Conservation (phyloP, 2,329 filamentous ascomycete genomes). For the Alternaria metachromatica region DNA sequence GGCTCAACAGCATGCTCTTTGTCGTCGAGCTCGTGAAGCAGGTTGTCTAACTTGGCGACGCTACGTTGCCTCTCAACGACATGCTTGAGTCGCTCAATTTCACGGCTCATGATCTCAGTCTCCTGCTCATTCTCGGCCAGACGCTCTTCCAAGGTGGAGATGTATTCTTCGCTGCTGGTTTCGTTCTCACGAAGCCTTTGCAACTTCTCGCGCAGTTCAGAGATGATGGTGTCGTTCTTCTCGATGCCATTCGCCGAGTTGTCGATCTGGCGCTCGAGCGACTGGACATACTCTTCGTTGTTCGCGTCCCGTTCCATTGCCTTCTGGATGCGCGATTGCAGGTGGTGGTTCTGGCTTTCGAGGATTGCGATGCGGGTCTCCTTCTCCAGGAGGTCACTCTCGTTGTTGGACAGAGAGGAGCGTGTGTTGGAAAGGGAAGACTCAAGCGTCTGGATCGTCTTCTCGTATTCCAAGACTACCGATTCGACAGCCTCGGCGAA, state of each 20-base stretch:
- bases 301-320: slow-evolving; percentile 88
- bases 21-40: slow-evolving; percentile 85
- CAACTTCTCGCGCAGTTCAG: slow-evolving; percentile 90
- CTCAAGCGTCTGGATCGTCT: slow-evolving; percentile 94
- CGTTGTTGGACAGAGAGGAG: slow-evolving; percentile 79
- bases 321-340: slow-evolving; percentile 90
- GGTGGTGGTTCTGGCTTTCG: slow-evolving; percentile 88
- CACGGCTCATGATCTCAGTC: slow-evolving; percentile 93
- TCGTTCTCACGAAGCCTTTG: slow-evolving; percentile 88
- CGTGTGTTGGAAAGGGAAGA: slow-evolving; percentile 89
- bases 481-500: slow-evolving; percentile 96
- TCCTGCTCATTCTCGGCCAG: slow-evolving; percentile 96
- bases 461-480: slow-evolving; percentile 96
- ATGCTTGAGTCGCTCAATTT: slow-evolving; percentile 91
- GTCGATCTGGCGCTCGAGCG: slow-evolving; percentile 88
- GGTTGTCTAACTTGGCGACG: slow-evolving; percentile 89
- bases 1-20: slow-evolving; percentile 41
- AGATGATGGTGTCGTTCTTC: slow-evolving; percentile 83
- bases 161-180: slow-evolving; percentile 90
- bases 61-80: slow-evolving; percentile 95
- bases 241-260: slow-evolving; percentile 91
- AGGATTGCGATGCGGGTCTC: slow-evolving; percentile 93
- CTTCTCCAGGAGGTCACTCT: slow-evolving; percentile 86
- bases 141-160: slow-evolving; percentile 93
- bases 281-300: slow-evolving; percentile 91